phyloP scores from a whole-genome alignment of 306 rosid species.

The Ammopiptanthus mongolicus region DNA sequence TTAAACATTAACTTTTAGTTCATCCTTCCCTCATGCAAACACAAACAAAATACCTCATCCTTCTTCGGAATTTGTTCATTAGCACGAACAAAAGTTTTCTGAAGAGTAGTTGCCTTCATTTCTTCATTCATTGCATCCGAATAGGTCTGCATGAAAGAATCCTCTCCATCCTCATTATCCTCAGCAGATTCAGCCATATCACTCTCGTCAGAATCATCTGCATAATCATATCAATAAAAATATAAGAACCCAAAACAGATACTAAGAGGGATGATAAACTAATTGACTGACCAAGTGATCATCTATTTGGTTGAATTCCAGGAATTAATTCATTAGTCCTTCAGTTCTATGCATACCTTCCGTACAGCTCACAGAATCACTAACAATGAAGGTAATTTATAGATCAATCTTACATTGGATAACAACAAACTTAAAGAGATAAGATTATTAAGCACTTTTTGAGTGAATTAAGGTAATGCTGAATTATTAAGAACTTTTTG shows the following conservation, averaged over 20 bases:
- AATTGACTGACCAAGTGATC: not conserved
- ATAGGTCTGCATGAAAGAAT: slow-evolving; percentile 63
- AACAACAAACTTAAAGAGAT: not conserved
- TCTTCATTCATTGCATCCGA: slow-evolving; percentile 68
- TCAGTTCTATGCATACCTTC: not conserved
- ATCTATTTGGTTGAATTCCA: slow-evolving; percentile 9
- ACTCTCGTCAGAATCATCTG: slow-evolving; percentile 73
- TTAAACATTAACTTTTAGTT: not conserved
- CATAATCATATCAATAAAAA: slow-evolving; percentile 17
- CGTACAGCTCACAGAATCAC: not conserved
- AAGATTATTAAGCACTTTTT: not conserved
- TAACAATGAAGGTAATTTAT: not conserved
- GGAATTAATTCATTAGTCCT: not conserved
- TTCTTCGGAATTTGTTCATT: slow-evolving; percentile 59
- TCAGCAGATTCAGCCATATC: slow-evolving; percentile 42
- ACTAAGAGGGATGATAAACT: not conserved
- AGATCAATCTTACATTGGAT: slow-evolving; percentile 1
- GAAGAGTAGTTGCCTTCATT: slow-evolving; percentile 63
- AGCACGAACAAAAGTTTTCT: slow-evolving; percentile 80
- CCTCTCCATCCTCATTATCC: slow-evolving; percentile 35
- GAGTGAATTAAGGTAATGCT: not conserved
- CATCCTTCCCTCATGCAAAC: slow-evolving; percentile 4
- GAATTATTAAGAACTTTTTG: not conserved
- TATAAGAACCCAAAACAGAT: slow-evolving; percentile 7
- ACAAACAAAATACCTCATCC: slow-evolving; percentile 56